Percentiles rank a stretch among this genome's conserved stretches.
phyloP scores from a whole-genome alignment of 176 grass and related monocot genomes.

The Oryza nivara region DNA sequence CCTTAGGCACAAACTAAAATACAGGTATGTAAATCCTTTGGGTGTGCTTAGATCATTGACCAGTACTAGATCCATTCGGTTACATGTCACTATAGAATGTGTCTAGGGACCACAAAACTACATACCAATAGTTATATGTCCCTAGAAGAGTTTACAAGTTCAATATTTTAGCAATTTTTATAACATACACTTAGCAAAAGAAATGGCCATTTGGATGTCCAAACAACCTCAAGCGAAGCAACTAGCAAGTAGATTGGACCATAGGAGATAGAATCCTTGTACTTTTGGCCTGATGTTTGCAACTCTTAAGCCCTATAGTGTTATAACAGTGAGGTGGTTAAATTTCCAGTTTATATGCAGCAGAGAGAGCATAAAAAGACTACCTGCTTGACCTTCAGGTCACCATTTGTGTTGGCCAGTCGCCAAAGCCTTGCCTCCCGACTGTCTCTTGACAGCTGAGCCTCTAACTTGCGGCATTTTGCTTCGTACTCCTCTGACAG shows the following conservation, averaged over 20 bases:
- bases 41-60: background rate
- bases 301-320: background rate
- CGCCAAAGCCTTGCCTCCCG: slow-evolving; percentile 62
- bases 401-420: slow-evolving; percentile 59
- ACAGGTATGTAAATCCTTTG: background rate
- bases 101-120: background rate
- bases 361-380: background rate
- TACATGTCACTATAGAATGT: background rate
- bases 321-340: background rate
- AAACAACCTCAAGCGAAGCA: background rate
- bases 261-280: slow-evolving; percentile 2
- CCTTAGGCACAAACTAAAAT: background rate
- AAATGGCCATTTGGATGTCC: background rate
- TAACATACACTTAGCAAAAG: background rate
- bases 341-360: background rate
- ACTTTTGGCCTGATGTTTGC: background rate
- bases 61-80: background rate
- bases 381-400: slow-evolving; percentile 91
- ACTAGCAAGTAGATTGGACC: background rate
- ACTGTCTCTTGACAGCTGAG: slow-evolving; percentile 66
- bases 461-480: slow-evolving; percentile 82
- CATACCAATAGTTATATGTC: background rate
- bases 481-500: slow-evolving; percentile 73
- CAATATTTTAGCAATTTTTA: background rate
- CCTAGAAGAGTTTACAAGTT: background rate